Base-by-base conservation (phyloP, 352 stramenopile species). In the Aphanomyces stellatus region DNA sequence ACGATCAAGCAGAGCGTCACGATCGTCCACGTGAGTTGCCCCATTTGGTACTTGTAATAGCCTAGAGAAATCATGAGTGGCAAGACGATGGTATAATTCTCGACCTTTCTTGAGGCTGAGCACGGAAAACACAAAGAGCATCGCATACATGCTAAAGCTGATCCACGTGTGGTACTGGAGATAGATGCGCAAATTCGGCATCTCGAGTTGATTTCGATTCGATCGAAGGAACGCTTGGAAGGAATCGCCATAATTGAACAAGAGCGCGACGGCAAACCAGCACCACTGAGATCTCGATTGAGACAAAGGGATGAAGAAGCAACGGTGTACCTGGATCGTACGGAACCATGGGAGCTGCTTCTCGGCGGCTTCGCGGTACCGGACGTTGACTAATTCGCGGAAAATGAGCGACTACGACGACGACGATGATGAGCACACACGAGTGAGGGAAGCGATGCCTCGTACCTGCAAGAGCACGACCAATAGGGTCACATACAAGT, bases 311-410 rank as follows among this genome's bases (percentile, higher is more conserved):
- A 22, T 2, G 15, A 56, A n/a, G n/a, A n/a, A n/a, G n/a, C 15
- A 49, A 19, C 56, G 15, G 56, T 3, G n/a, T 51, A 77, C 77
- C 76, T 85, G 94, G 59, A 98, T 93, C 4, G 96, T 99, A 37
- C 96, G 95, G 75, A 99, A 99, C 72, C 97, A 93, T 51, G 96
- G 96, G 71, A 99, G 98, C 33, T 91, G 97, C 73, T 97, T 90
- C 79, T 99, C 89, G 37, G 95, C 95, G 1, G 87, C 88, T 3
- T 83, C 87, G 65, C 92, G 89, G 79, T 99, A 99, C 1, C 96
- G 88, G 33, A 99, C 96, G 67, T 97, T 98, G n/a, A 99, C 96
- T 4, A 99, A 81, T 75, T 99, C 96, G n/a, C 90, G 90, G 81
- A 98, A 98, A 43, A 97, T 80, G 59, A 97, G 72, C 56, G 88